A percentile compares a stretch with the other conserved stretches of the same genome.
These are phyloP conservation scores for Globisporangium cederbergense DNA, from an alignment of 352 stramenopile genomes.

Conservation along the genomic window DNA sequence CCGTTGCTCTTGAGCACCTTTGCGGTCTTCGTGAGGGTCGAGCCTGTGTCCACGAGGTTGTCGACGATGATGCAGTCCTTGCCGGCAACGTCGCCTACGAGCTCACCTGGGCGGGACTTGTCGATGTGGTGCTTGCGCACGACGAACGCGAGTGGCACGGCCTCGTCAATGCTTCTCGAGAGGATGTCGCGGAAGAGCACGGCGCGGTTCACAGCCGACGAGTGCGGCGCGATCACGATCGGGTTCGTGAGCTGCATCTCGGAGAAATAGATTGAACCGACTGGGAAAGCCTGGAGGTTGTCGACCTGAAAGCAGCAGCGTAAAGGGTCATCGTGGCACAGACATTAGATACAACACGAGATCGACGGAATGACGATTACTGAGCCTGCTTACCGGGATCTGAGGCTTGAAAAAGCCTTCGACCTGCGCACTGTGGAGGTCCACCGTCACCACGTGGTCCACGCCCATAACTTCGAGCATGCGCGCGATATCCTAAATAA, in stretches of 20 bases:
- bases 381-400: slow-evolving; percentile 45
- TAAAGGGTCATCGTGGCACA: background rate
- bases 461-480: slow-evolving; percentile 91
- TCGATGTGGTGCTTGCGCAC: slow-evolving; percentile 83
- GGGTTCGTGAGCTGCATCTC: slow-evolving; percentile 65
- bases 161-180: slow-evolving; percentile 71
- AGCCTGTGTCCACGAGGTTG: slow-evolving; percentile 84
- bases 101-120: slow-evolving; percentile 57
- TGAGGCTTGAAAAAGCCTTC: slow-evolving; percentile 87
- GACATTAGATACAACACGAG: background rate
- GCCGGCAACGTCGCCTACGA: slow-evolving; percentile 73
- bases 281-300: slow-evolving; percentile 83
- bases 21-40: slow-evolving; percentile 78
- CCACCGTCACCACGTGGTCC: slow-evolving; percentile 84
- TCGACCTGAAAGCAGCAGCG: slow-evolving; percentile 41
- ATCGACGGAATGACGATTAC: background rate
- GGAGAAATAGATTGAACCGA: slow-evolving; percentile 84
- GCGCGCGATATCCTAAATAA: slow-evolving; percentile 62
- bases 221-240: slow-evolving; percentile 82
- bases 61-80: slow-evolving; percentile 88
- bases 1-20: slow-evolving; percentile 78
- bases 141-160: slow-evolving; percentile 76
- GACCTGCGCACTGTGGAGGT: slow-evolving; percentile 87
- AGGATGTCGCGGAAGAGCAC: slow-evolving; percentile 82
- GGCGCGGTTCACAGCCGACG: slow-evolving; percentile 70